phyloP scores from a whole-genome alignment of 331 rosid species.

The Acacia pycnantha region DNA sequence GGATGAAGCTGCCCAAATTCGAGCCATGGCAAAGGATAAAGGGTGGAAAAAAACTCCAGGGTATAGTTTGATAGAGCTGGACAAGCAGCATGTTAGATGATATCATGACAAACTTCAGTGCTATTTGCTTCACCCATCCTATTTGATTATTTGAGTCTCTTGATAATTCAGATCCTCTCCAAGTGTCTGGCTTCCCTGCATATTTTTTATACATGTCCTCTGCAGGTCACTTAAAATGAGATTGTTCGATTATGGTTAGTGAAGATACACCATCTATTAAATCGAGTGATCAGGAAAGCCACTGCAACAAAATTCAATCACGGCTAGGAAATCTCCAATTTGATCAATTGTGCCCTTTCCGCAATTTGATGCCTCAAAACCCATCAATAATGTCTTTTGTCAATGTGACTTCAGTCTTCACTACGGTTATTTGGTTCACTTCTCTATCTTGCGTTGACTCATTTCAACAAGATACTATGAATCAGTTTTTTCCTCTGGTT shows the following conservation, averaged over 20 bases:
- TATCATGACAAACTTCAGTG: background rate
- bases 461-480: background rate
- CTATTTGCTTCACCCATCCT: constrained; percentile 7
- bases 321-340: background rate
- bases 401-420: background rate
- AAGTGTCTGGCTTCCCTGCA: background rate
- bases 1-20: constrained; percentile 44
- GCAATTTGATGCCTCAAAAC: too few species aligned
- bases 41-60: constrained; percentile 38
- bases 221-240: background rate
- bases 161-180: background rate
- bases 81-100: constrained; percentile 6
- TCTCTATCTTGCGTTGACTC: background rate
- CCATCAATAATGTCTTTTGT: background rate
- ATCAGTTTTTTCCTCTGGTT: background rate
- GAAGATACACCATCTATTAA: background rate
- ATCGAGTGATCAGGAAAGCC: background rate
- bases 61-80: constrained; percentile 41
- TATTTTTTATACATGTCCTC: background rate
- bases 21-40: constrained; percentile 35
- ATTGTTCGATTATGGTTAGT: background rate
- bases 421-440: background rate
- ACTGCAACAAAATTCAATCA: background rate
- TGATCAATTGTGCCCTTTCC: too few species aligned
- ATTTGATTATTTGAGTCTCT: background rate